phyloP scores from a whole-genome alignment of 768 basidiomycete genomes.

The Trametes maxima region DNA sequence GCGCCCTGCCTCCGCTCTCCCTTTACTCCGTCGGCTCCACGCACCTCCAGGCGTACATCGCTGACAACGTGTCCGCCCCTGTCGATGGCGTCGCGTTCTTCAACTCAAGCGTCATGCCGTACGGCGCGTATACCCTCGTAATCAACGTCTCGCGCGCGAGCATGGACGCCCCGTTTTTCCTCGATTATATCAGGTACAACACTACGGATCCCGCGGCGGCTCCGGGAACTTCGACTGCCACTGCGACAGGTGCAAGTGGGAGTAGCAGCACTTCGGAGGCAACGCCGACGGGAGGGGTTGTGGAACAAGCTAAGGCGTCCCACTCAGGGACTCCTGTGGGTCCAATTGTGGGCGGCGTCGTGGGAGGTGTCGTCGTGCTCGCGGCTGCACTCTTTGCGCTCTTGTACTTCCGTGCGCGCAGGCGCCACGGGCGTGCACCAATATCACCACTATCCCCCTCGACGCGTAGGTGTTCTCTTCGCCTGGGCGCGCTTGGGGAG shows the following conservation, averaged over 20 bases:
- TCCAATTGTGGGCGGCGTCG: conserved; percentile 24
- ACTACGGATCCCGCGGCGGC: background rate
- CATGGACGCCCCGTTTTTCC: conserved; percentile 1
- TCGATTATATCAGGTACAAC: conserved; percentile 16
- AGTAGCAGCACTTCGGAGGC: background rate
- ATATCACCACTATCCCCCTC: background rate
- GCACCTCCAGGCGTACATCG: background rate
- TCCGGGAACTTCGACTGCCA: background rate
- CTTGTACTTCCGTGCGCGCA: background rate
- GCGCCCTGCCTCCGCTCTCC: conserved; percentile 5
- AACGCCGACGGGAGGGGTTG: background rate
- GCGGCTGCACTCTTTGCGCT: conserved; percentile 6
- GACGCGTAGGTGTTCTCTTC: background rate
- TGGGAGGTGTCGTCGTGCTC: conserved; percentile 19
- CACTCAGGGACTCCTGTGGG: conserved; percentile 13
- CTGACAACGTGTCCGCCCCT: background rate
- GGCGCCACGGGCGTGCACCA: background rate
- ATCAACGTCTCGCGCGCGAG: conserved; percentile 10
- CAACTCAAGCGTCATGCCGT: conserved; percentile 14
- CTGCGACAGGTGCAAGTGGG: background rate
- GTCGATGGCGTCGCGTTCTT: conserved; percentile 13
- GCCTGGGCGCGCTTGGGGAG: too few relatives aligned
- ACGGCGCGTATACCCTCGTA: conserved; percentile 6
- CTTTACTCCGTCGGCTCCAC: conserved; percentile 9
- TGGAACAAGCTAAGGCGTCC: background rate